Percentiles rank a stretch among this genome's conserved stretches.
These are phyloP conservation scores for Gentiana macrophylla DNA, from an alignment of 257 asterid species.

Conservation along the genomic window DNA sequence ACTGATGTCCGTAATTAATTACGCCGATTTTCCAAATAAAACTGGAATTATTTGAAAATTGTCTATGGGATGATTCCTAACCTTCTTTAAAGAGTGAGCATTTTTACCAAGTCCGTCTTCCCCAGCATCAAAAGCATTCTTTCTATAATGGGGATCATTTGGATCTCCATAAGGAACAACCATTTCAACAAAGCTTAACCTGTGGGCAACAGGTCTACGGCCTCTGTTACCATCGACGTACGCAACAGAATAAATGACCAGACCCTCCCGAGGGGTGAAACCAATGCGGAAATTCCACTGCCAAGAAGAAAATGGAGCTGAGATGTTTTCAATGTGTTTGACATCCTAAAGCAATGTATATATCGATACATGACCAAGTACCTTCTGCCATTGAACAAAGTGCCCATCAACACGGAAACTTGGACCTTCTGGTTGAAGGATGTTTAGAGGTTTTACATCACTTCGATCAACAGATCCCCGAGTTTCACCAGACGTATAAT, in stretches of 20 bases:
- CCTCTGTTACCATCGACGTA: slow-evolving; percentile 96
- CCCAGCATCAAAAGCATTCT: slow-evolving; percentile 98
- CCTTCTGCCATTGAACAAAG: slow-evolving; percentile 98
- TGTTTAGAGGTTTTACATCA: slow-evolving; percentile 83
- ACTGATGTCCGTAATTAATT: slow-evolving; percentile 2
- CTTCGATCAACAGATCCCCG: slow-evolving; percentile 96
- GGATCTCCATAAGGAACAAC: slow-evolving; percentile 99
- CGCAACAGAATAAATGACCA: slow-evolving; percentile 95
- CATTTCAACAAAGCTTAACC: slow-evolving; percentile 98
- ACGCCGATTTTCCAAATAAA: not conserved
- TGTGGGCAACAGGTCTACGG: slow-evolving; percentile 88
- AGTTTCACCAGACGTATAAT: slow-evolving; percentile 83
- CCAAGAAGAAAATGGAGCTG: slow-evolving; percentile 12
- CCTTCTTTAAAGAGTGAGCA: slow-evolving; percentile 97
- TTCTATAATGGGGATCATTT: slow-evolving; percentile 93
- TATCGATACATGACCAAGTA: slow-evolving; percentile 14
- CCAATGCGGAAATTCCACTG: slow-evolving; percentile 98
- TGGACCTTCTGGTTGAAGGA: slow-evolving; percentile 97
- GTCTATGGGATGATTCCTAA: not conserved
- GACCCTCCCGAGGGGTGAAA: slow-evolving; percentile 94
- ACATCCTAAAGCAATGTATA: not conserved
- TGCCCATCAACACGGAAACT: slow-evolving; percentile 77
- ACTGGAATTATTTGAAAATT: not conserved
- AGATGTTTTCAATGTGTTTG: slow-evolving; percentile 1
- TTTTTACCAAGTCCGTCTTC: slow-evolving; percentile 98